These are phyloP conservation scores for Saccharum officinarum DNA, from an alignment of 176 grass and related monocot species.

Conservation along the genomic window DNA sequence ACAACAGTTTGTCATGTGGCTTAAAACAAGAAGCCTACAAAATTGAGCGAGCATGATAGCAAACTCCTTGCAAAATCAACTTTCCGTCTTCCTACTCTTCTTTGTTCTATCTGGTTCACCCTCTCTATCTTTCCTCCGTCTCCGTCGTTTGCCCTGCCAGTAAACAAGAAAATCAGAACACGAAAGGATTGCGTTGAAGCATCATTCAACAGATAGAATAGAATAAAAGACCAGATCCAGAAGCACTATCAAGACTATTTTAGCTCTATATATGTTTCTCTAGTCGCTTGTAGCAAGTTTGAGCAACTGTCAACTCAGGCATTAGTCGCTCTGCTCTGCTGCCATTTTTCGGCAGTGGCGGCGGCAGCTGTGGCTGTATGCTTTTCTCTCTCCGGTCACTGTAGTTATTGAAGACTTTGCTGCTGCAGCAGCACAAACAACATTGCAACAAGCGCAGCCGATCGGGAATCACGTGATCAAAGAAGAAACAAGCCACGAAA, in stretches of 20 bases:
- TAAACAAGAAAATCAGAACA: conserved; percentile 40
- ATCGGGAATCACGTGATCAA: background rate
- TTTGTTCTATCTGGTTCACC: conserved; percentile 50
- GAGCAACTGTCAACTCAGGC: background rate
- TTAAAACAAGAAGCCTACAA: conserved; percentile 25
- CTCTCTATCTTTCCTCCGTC: conserved; percentile 40
- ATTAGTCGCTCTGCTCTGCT: too few relatives aligned
- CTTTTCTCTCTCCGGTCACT: too few relatives aligned
- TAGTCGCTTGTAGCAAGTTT: background rate
- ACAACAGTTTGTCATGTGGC: background rate
- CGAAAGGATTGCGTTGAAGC: background rate
- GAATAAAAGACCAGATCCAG: too few relatives aligned
- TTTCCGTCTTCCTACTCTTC: conserved; percentile 49
- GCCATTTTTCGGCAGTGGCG: too few relatives aligned
- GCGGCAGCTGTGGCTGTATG: too few relatives aligned
- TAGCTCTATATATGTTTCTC: background rate
- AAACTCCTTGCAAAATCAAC: conserved; percentile 17
- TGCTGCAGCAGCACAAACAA: too few relatives aligned
- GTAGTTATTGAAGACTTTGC: too few relatives aligned
- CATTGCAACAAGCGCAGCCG: too few relatives aligned
- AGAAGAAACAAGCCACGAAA: conserved; percentile 17
- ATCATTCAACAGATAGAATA: too few relatives aligned
- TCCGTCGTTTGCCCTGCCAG: conserved; percentile 53
- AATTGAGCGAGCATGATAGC: background rate
- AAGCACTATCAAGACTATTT: too few relatives aligned